Base-by-base conservation (phyloP, 2,329 filamentous ascomycete species). In the Fusarium gaditjirri region DNA sequence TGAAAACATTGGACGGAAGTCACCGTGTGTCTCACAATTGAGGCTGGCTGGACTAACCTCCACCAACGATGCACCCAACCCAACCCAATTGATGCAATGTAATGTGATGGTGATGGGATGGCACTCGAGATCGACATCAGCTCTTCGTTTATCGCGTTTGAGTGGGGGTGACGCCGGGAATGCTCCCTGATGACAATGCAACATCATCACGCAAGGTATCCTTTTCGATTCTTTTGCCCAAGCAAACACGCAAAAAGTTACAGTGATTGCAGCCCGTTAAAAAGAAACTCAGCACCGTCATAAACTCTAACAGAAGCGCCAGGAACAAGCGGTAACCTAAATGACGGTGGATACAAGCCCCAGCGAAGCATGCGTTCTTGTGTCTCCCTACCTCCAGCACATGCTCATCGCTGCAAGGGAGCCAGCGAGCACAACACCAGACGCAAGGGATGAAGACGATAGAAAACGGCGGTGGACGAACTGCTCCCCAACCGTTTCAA, bases 131-230 rank as follows among this genome's bases (percentile, higher is more conserved):
- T 68, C 58, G 36, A 39, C 54, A 36, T 67, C 65, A 67, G 65
- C 62, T 67, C 19, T 53, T 68, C 65, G 65, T 64, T 68, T 57
- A 68, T 68, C 65, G 65, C 25, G 29, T 25, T 43, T 6, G 23
- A 41, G 64, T 56, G 65, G 65, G 59, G 64, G 46, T 49, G 56
- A 50, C 4, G 29, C 52, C 54, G 41, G 43, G 55, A 65, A 56
- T 43, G 16, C 29, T 41, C 65, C 65, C 38, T 68, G 64, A 31
- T 38, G 2, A 23, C 4, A 33, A 38, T 68, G 39, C 35, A 43
- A 61, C 46, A 38, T 4, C 21, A 38, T 62, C 39, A 10, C 23
- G 10, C 23, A 46, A 27, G 36, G 23, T 29, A 39, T 29, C 31
- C 21, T 36, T 17, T 5, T 43, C 38, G 2, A 35, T 49, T 36